Conservation (phyloP, 2,329 filamentous ascomycete genomes). For the Ascochyta koolunga region DNA sequence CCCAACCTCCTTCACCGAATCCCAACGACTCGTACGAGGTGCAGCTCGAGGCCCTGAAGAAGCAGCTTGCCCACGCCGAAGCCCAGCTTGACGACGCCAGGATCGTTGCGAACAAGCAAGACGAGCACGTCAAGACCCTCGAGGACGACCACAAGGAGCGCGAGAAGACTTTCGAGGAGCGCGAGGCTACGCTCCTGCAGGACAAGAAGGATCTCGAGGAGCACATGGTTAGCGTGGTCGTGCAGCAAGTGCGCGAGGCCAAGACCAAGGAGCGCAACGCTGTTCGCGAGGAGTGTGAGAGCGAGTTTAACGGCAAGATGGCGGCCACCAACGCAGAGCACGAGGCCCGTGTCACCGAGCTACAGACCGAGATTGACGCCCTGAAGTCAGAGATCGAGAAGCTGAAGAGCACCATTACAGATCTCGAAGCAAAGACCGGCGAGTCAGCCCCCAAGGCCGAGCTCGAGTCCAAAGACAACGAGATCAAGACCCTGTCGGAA, state of each 20-base stretch:
- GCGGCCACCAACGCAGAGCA: constrained; percentile 23
- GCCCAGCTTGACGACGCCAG: constrained; percentile 44
- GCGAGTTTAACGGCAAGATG: constrained; percentile 41
- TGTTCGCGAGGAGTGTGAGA: constrained; percentile 45
- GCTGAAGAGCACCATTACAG: constrained; percentile 34
- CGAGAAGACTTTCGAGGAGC: constrained; percentile 38
- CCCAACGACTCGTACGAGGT: constrained; percentile 38
- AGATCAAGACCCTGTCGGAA: constrained; percentile 31
- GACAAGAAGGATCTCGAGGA: constrained; percentile 50
- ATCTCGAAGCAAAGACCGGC: constrained; percentile 25
- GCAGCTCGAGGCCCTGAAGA: constrained; percentile 41
- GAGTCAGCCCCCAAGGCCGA: constrained; percentile 30
- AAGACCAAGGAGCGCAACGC: constrained; percentile 45
- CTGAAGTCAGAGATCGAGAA: constrained; percentile 39
- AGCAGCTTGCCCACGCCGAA: constrained; percentile 37
- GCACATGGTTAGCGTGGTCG: constrained; percentile 51
- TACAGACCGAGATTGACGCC: constrained; percentile 35
- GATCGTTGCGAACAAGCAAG: constrained; percentile 34
- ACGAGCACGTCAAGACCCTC: constrained; percentile 38
- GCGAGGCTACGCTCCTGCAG: constrained; percentile 37
- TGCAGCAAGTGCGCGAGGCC: constrained; percentile 50
- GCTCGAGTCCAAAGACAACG: constrained; percentile 38
- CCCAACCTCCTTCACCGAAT: constrained; percentile 34
- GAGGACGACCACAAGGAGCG: constrained; percentile 44
- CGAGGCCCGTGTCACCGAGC: constrained; percentile 30